Evolutionary conservation across 352 stramenopile genomes (phyloP), one percentile per base, ranked within the genome.

Genomic region (Pythium aquatile): DNA sequence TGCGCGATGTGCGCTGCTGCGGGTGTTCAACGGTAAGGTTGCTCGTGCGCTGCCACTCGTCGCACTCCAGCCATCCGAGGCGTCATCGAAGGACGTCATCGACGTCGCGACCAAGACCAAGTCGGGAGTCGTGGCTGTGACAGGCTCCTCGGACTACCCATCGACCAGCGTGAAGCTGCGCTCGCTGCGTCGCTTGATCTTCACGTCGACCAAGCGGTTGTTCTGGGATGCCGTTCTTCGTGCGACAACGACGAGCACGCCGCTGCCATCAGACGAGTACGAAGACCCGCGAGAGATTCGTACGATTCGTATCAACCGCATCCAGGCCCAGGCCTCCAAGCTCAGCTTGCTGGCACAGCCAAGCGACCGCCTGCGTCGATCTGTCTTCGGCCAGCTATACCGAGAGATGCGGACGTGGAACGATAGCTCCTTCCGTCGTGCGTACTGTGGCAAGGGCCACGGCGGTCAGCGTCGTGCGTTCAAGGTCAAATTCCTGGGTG

Each of bases 401-500:
- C 90, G 88, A 40, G 94, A 99, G 81, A 98, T 98, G 79, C 84
- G 90, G 24, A 88, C 80, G 11, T 99, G 97, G 97, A 97, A 87
- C 66, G 83, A 94, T 69, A 96, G 89, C 48, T 96, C 93, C 30
- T 97, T 99, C 61, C 89, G 98, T 10, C 87, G 97, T 44, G 88
- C 94, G 24, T 99, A 99, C 75, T 96, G 98, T 49, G 96, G 96
- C 37, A 98, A 99, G 65, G 96, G 97, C 47, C 97, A 99, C 62
- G 97, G 96, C 32, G 96, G 96, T 6, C 98, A 99, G 75, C 93
- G 97, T 48, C 85, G 98, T 54, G 96, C 96, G 53, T 99, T 99
- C 72, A 99, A 99, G 75, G 96, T 99, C n/a, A 99, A 99, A 68
- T 97, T 99, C 53, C 78, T 99, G 47, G 96, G 96, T 58, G 97